Percentiles rank a stretch among this genome's conserved stretches.
Conservation (phyloP, 192 early-diverging fungal species). For the Linnemannia schmuckeri region DNA sequence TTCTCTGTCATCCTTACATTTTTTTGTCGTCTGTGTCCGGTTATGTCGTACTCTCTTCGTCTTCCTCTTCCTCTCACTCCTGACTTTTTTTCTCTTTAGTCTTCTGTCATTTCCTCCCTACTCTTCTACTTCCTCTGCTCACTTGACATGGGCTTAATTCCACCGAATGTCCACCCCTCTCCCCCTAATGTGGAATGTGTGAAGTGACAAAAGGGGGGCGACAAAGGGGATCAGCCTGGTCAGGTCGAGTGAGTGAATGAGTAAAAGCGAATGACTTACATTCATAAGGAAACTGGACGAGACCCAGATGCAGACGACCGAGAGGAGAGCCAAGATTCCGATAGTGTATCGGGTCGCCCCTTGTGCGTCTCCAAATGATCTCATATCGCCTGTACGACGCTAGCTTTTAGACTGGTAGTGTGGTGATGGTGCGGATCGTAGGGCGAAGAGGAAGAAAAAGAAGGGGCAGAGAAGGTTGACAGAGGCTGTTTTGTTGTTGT, state of each 20-base stretch:
- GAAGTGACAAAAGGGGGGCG: too few relatives aligned
- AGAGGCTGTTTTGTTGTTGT: neutral
- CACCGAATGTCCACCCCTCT: too few relatives aligned
- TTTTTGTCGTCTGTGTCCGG: too few relatives aligned
- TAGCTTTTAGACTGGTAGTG: neutral
- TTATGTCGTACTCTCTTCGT: too few relatives aligned
- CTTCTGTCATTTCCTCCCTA: too few relatives aligned
- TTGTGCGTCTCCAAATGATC: slow-evolving; percentile 3
- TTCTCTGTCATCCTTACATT: too few relatives aligned
- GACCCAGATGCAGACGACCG: slow-evolving; percentile 86
- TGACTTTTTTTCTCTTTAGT: too few relatives aligned
- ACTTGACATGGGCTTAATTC: too few relatives aligned
- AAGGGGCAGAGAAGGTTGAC: neutral
- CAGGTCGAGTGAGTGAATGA: neutral
- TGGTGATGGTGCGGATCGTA: neutral
- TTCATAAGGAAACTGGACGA: slow-evolving; percentile 83
- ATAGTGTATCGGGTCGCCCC: slow-evolving; percentile 63
- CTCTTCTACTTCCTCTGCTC: too few relatives aligned
- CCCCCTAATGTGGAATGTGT: too few relatives aligned
- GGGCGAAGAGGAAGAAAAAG: neutral
- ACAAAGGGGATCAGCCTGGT: too few relatives aligned
- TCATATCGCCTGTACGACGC: neutral
- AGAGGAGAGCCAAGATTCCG: slow-evolving; percentile 74
- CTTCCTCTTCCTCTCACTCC: too few relatives aligned
- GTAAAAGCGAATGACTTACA: slow-evolving; percentile 46